A percentile compares a stretch with the other conserved stretches of the same genome.
phyloP scores from a whole-genome alignment of 768 basidiomycete genomes.

The Tricholoma bakamatsutake region DNA sequence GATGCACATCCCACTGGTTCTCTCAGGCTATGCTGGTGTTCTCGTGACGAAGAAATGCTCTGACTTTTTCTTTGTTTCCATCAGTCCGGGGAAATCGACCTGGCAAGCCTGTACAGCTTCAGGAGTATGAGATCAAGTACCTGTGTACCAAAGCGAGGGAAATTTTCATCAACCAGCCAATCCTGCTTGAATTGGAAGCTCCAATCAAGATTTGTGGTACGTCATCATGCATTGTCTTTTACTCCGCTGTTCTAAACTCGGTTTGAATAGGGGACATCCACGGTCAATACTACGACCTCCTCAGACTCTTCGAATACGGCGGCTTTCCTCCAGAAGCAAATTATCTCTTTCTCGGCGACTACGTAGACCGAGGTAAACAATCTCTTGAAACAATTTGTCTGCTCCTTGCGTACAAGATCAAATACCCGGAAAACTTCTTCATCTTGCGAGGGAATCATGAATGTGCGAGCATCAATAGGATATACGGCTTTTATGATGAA shows the following conservation, averaged over 20 bases:
- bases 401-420: slow-evolving; percentile 99
- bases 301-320: slow-evolving; percentile 97
- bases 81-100: slow-evolving; percentile 97
- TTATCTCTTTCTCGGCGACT: slow-evolving; percentile 99
- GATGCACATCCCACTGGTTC: background rate
- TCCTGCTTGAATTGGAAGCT: slow-evolving; percentile 94
- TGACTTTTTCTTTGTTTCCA: slow-evolving; percentile 17
- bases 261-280: slow-evolving; percentile 83
- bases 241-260: slow-evolving; percentile 15
- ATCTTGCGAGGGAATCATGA: slow-evolving; percentile 98
- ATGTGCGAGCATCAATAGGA: slow-evolving; percentile 98
- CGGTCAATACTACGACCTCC: slow-evolving; percentile 98
- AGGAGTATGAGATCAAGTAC: slow-evolving; percentile 99
- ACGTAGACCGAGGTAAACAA: slow-evolving; percentile 99
- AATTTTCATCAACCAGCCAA: slow-evolving; percentile 99
- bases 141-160: slow-evolving; percentile 98
- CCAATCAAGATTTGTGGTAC: slow-evolving; percentile 99
- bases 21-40: background rate
- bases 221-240: slow-evolving; percentile 25
- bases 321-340: slow-evolving; percentile 99
- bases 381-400: slow-evolving; percentile 99
- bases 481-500: slow-evolving; percentile 99
- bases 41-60: slow-evolving; percentile 8
- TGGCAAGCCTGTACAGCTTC: slow-evolving; percentile 95
- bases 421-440: slow-evolving; percentile 99